Evolutionary conservation across 2,329 filamentous ascomycete genomes (phyloP), one percentile per base, ranked within the genome.

Genomic region (Sporothrix curviconia): DNA sequence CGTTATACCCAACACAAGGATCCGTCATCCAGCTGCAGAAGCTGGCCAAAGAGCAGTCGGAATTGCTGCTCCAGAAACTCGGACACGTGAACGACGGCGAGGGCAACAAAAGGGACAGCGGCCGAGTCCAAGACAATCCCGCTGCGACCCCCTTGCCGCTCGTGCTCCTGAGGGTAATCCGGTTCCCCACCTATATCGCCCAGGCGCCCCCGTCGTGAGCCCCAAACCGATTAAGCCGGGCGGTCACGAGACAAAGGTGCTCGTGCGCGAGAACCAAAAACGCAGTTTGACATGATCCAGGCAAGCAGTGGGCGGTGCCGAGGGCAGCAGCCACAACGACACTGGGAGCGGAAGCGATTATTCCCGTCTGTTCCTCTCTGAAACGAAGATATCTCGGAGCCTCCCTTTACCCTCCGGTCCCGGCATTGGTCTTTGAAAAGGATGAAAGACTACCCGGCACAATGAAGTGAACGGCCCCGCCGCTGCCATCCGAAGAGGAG

Each of bases 21-120:
- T 72, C 88, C 88, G 60, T 73, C 78, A 79, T 74, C 61, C 84
- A 85, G 72, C 81, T 92, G 65, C 83, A 87, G 69, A 84, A 86
- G 71, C 77, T 91, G 62, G 84, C 82, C 59, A 77, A 78, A 67
- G 79, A 83, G 66, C 86, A 90, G 71, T 83, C 80, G 56, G 81
- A 85, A 64, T 76, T 80, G 56, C 72, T 89, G 64, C 72, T 82
- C 57, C 72, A 76, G 66, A 81, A 74, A 67, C 72, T 85, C 25
- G 75, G 74, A 44, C 70, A 66, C 32, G 68, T 67, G 49, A 56
- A 60, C 36, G 51, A 55, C 44, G 42, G 54, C 17, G 22, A 44
- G 56, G 53, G 50, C 52, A 59, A 60, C 49, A 40, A 59, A 25
- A 44, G 49, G 6, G 47, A 59, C 62, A 61, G 59, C 50, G 46